Evolutionary conservation across 228 moss, liverwort and hornwort species (phyloP), one percentile per base, ranked within the genome.

Genomic region (Sphagnum fallax): DNA sequence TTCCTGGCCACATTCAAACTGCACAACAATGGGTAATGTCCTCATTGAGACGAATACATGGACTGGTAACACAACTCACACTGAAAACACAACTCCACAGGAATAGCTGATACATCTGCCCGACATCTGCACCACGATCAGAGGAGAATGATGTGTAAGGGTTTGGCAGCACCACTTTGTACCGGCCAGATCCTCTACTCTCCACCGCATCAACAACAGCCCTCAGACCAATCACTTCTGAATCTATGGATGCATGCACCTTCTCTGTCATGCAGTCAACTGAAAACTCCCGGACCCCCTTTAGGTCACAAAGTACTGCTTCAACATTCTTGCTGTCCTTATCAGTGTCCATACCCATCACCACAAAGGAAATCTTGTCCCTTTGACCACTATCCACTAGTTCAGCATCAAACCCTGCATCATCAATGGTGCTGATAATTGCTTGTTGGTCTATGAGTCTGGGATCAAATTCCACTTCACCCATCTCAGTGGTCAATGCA

Each of bases 381-480:
- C 88, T 68, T 50, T 89, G 85, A 18, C 80, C 85, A 64, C 95
- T 96, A 0, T 92, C 92, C 67, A 96, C 75, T 61, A 96, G 67
- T 61, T 81, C 74, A 16, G 95, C 95, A 58, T 96, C 91, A 72
- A 92, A 96, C 61, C 95, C 92, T 4, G 92, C 95, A 16, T 96
- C 95, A 11, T 96, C 95, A 53, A 96, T 89, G 6, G 85, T 89
- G 47, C 75, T 74, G 11, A 96, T 74, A 47, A 96, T 92, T 5
- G 85, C 84, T 53, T 84, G 83, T 52, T 79, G 89, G 57, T 68
- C 80, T 11, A 87, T 64, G 16, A 87, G 53, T 52, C 52, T 79
- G 4, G 89, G 75, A 69, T 96, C 88, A 52, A 90, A 96, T 70
- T 90, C 92, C 15, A 96, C 89, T 67, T 90, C 92, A 1, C 92